Evolutionary conservation across 257 asterid genomes (phyloP), one percentile per base, ranked within the genome.

Genomic region (Capsicum baccatum): DNA sequence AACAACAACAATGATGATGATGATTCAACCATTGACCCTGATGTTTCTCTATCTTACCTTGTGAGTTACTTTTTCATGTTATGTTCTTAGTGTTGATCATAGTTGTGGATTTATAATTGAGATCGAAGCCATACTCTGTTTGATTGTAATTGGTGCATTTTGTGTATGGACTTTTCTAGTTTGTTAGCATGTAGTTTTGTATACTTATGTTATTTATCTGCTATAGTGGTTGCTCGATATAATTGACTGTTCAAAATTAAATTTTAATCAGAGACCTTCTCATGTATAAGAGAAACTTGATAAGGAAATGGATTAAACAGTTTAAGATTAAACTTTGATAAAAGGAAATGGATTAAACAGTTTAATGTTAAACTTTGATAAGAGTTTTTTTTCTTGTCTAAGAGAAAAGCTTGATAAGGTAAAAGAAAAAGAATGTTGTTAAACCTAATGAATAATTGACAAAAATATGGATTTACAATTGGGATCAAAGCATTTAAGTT

Each of bases 1-100:
- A 14, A 63, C 15, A 81, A 9, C 17, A 57, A 9, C 44, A 81
- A 63, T 57, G 90, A 79, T 59, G 90, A 71, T 79, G 93, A 83
- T 83, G 93, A 88, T 87, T 90, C 98, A 83, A 83, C 91, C 87
- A 88, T 93, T 91, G 99, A 97, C 94, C 99, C 97, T 88, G 99
- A 97, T 89, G 87, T 93, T 87, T 89, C 94, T 84, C 97, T 97
- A 79, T 95, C 99, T 89, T 94, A 97, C 94, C 90, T 97, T 81
- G 99, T 97, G 90, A 91, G 97, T 35, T 26, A 26, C 33, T 85
- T 83, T 63, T 42, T 78, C 44, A 3, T 39, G 44, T 39, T 37
- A 79, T 58, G 39, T 80, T 9, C 83, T 62, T 69, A 16, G 44
- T 59, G 3, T 59, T 64, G 47, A 59, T n/a, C 6, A 14, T 62